Evolutionary conservation across 202 grass and related monocot species (phyloP), one percentile per base, ranked within the genome.

Genomic region (Schoenoplectus triqueter): DNA sequence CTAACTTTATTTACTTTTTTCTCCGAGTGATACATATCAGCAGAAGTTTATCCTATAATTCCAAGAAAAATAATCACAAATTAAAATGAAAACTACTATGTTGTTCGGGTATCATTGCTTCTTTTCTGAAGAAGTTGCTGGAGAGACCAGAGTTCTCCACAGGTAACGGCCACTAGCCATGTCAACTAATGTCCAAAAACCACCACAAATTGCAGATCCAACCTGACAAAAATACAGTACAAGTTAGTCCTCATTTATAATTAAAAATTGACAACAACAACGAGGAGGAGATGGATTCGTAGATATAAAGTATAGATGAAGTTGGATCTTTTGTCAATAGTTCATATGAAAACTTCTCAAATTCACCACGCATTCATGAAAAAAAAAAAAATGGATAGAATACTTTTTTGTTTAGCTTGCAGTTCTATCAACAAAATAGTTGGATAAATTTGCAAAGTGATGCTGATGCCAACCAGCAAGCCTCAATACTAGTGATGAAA

Each of bases 81-180:
- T 59, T 4, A 61, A 78, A 79, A 31, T 41, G 1, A 79, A 44
- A 79, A 9, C 9, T 44, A 61, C 55, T 61, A 61, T 0, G 7
- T 14, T 6, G 11, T 59, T 31, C 44, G 54, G 74, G 64, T 7
- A 47, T 93, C 83, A 93, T 65, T 65, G 83, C 21, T 73, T 70
- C 86, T 92, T 88, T 6, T 89, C 59, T 31, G 72, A 69, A 48
- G 81, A 83, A 0, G 17, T 59, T 2, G 88, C 73, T 14, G 91
- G 41, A 6, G 91, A 83, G 69, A 87, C 87, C 22, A 98, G 84
- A 31, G 91, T 88, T 80, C 91, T 89, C 92, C 92, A 98, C 21
- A 98, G 84, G 78, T 95, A 95, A 51, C 86, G 75, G 40, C 93
- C 95, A n/a, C 91, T 98, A 20, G 90, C 95, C 95, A 94, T 98